Evolutionary conservation across 352 stramenopile genomes (phyloP).

Genomic region (Aphanomyces astaci): DNA sequence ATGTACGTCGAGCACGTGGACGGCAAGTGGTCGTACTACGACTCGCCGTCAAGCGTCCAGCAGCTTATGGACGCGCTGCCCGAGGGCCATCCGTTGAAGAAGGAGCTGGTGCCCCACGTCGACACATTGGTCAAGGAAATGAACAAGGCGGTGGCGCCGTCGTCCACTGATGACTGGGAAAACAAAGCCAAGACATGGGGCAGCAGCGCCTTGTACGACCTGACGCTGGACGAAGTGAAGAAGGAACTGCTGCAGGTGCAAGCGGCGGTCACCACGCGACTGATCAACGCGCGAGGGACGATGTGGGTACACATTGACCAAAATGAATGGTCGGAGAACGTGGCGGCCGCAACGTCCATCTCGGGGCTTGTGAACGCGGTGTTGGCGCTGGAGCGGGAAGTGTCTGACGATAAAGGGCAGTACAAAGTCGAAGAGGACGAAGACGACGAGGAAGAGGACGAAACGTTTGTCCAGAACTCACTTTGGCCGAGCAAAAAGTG

Average conservation of each 20-base stretch:
- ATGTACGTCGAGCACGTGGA: slow-evolving; percentile 54
- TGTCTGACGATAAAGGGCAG: slow-evolving; percentile 56
- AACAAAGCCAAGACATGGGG: slow-evolving; percentile 56
- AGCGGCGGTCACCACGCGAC: slow-evolving; percentile 48
- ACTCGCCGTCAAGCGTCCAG: neutral
- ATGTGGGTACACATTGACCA: slow-evolving; percentile 30
- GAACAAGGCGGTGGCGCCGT: neutral
- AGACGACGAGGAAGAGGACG: slow-evolving; percentile 57
- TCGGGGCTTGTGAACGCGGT: slow-evolving; percentile 37
- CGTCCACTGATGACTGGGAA: slow-evolving; percentile 32
- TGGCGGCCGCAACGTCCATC: slow-evolving; percentile 34
- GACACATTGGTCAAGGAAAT: neutral
- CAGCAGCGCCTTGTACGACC: slow-evolving; percentile 33
- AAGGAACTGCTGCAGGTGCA: slow-evolving; percentile 52
- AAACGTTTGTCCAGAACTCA: slow-evolving; percentile 47
- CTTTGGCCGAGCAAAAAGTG: slow-evolving; percentile 70
- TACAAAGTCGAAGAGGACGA: slow-evolving; percentile 67
- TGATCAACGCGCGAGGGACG: slow-evolving; percentile 49
- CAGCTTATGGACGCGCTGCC: neutral
- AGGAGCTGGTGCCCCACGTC: neutral
- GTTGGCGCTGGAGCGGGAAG: slow-evolving; percentile 54
- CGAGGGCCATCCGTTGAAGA: neutral
- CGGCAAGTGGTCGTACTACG: slow-evolving; percentile 9
- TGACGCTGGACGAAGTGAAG: slow-evolving; percentile 43
- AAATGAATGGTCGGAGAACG: slow-evolving; percentile 40